phyloP scores from a whole-genome alignment of 2,329 filamentous ascomycete species.

The Colletotrichum sp. region DNA sequence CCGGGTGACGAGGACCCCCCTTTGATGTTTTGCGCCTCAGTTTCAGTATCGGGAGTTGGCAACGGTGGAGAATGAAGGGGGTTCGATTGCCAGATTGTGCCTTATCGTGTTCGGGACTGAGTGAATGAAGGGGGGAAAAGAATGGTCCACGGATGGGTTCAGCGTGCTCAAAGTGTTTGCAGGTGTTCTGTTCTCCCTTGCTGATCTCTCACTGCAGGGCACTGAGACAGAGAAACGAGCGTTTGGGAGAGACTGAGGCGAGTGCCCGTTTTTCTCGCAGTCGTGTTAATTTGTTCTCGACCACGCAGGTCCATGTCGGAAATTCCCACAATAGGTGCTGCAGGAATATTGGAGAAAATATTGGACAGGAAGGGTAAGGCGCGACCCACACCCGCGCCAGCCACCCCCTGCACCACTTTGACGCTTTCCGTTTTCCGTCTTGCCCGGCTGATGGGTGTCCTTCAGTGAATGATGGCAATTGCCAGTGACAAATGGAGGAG shows the following conservation, averaged over 20 bases:
- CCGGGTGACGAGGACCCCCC: neutral
- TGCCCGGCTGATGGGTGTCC: neutral
- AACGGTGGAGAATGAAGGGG: neutral
- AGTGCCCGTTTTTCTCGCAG: neutral
- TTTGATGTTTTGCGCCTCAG: conserved; percentile 3
- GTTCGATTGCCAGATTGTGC: neutral
- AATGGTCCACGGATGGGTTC: neutral
- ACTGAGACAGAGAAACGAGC: conserved; percentile 7
- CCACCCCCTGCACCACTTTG: conserved; percentile 14
- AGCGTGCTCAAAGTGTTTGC: conserved; percentile 1
- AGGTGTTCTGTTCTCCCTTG: neutral
- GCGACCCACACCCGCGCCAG: neutral
- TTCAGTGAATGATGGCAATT: neutral
- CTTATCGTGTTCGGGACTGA: neutral
- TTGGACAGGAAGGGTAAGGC: neutral
- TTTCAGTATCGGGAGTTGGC: conserved; percentile 7
- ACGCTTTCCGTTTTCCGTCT: neutral
- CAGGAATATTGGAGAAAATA: neutral
- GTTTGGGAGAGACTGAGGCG: neutral
- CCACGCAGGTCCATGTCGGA: neutral
- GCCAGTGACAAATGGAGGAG: neutral
- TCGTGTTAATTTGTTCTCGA: neutral
- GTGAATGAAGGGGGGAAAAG: neutral
- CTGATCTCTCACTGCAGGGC: conserved; percentile 8
- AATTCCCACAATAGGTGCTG: conserved; percentile 4